A percentile compares a stretch with the other conserved stretches of the same genome.
Conservation (phyloP, 768 basidiomycete species). For the Exsudoporus frostii region DNA sequence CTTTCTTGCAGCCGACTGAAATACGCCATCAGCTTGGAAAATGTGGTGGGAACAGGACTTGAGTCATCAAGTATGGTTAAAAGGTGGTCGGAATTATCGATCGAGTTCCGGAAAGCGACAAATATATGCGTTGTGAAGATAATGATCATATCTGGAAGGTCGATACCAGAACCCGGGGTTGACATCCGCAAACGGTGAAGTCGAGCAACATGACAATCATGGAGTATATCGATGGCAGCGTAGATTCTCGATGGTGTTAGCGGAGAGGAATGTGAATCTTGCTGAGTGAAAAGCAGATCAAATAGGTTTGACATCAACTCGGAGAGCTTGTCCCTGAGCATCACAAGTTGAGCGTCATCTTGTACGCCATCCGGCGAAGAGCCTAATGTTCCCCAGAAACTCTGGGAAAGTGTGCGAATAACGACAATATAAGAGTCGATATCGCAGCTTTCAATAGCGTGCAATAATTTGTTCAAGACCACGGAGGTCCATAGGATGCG, state of each 20-base stretch:
- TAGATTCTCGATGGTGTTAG: conserved; percentile 4
- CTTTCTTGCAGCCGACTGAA: conserved; percentile 14
- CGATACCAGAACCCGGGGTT: conserved; percentile 1
- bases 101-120: conserved; percentile 8
- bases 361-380: background rate
- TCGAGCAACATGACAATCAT: conserved; percentile 17
- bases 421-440: conserved; percentile 33
- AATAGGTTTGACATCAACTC: conserved; percentile 24
- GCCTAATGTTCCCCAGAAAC: conserved; percentile 7
- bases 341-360: background rate
- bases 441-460: conserved; percentile 31
- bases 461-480: conserved; percentile 37
- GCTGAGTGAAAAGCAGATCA: conserved; percentile 16
- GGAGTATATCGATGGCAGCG: conserved; percentile 25
- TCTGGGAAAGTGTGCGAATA: conserved; percentile 27
- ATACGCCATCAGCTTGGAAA: conserved; percentile 26
- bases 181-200: conserved; percentile 17
- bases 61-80: conserved; percentile 25
- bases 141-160: conserved; percentile 26
- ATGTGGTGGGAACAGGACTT: conserved; percentile 31
- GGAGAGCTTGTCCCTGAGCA: conserved; percentile 20
- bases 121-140: conserved; percentile 21
- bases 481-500: conserved; percentile 42
- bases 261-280: background rate
- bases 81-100: conserved; percentile 10